Evolutionary conservation across 495 filamentous ascomycete species (phyloP).

Genomic region (Chlorociboria aeruginascens): DNA sequence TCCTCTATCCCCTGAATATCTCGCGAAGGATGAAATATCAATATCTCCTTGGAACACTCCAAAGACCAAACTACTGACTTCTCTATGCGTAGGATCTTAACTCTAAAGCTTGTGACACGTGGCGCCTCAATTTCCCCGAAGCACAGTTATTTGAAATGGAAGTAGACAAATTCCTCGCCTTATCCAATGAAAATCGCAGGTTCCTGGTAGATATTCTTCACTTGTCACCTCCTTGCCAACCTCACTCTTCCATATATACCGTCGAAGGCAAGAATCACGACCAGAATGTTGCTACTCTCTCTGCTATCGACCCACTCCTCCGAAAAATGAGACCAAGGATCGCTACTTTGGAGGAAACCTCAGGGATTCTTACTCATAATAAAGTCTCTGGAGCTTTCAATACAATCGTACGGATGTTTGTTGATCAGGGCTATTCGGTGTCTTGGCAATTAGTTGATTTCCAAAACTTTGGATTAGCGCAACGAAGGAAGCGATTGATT

Average conservation of each 20-base stretch:
- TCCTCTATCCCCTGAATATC: too few species aligned
- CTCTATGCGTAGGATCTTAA: slow-evolving; percentile 34
- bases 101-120: slow-evolving; percentile 38
- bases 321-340: slow-evolving; percentile 51
- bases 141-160: slow-evolving; percentile 30
- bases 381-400: slow-evolving; percentile 38
- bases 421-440: slow-evolving; percentile 54
- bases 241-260: slow-evolving; percentile 66
- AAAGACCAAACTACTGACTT: too few species aligned
- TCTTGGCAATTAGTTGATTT: slow-evolving; percentile 29
- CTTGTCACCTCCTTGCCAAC: slow-evolving; percentile 73
- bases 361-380: slow-evolving; percentile 32
- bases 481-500: slow-evolving; percentile 50
- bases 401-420: slow-evolving; percentile 49
- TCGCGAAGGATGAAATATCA: too few species aligned
- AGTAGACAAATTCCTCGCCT: slow-evolving; percentile 32
- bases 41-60: too few species aligned
- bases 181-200: slow-evolving; percentile 7
- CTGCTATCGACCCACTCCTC: slow-evolving; percentile 47
- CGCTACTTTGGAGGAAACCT: slow-evolving; percentile 76
- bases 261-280: slow-evolving; percentile 52
- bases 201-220: slow-evolving; percentile 56
- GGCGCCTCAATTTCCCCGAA: slow-evolving; percentile 43
- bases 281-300: slow-evolving; percentile 56
- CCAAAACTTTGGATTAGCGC: slow-evolving; percentile 44